Evolutionary conservation across 73 alveolate species (phyloP).

Genomic region (Paramecium caudatum): DNA sequence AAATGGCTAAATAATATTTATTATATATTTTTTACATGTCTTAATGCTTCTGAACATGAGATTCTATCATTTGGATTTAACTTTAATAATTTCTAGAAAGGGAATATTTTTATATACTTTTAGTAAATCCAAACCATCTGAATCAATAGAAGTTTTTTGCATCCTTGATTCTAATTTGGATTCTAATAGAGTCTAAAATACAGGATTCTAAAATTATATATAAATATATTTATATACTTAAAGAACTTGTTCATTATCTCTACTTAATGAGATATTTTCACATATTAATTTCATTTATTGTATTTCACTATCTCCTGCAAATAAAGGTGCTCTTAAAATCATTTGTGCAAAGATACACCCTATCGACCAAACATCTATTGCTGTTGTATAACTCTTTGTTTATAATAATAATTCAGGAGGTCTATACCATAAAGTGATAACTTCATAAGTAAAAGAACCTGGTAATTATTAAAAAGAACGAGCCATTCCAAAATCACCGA

Average conservation of each 20-base stretch:
- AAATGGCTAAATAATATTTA: slow-evolving; percentile 32
- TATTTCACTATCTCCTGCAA: slow-evolving; percentile 84
- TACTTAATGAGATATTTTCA: neutral
- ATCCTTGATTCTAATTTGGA: neutral
- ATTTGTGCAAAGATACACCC: slow-evolving; percentile 96
- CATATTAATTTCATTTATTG: slow-evolving; percentile 75
- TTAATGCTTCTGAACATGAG: slow-evolving; percentile 21
- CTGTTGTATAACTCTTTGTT: slow-evolving; percentile 83
- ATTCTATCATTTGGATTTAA: slow-evolving; percentile 41
- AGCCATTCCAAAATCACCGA: slow-evolving; percentile 68
- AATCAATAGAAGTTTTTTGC: neutral
- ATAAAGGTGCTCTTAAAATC: slow-evolving; percentile 89
- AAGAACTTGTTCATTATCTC: neutral
- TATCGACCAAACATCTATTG: slow-evolving; percentile 96
- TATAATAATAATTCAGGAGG: slow-evolving; percentile 94
- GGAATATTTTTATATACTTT: neutral
- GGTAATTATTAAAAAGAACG: neutral
- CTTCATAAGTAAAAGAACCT: slow-evolving; percentile 76
- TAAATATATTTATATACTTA: neutral
- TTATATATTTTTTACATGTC: neutral
- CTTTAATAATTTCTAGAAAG: slow-evolving; percentile 15
- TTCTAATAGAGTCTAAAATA: slow-evolving; percentile 1
- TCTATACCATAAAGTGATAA: slow-evolving; percentile 93
- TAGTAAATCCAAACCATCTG: slow-evolving; percentile 52
- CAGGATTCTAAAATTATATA: neutral